Evolutionary conservation across 176 grass and related monocot species (phyloP).

Genomic region (Melocanna baccifera): DNA sequence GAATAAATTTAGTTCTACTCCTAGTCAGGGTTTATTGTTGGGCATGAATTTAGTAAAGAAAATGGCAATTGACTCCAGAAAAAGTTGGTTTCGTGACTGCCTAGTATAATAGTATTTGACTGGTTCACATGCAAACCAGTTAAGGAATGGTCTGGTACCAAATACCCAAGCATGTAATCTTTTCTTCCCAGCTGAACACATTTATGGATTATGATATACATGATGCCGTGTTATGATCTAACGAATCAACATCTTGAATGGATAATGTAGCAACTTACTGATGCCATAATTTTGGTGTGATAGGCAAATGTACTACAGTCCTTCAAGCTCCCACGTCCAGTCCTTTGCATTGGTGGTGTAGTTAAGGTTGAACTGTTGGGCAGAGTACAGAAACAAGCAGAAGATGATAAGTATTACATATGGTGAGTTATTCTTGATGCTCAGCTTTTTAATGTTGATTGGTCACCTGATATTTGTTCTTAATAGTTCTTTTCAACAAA

Average conservation of each 20-base stretch:
- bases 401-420: slow-evolving; percentile 74
- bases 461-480: background rate
- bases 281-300: slow-evolving; percentile 12
- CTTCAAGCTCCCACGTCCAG: slow-evolving; percentile 66
- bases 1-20: background rate
- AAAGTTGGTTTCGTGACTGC: background rate
- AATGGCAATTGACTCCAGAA: background rate
- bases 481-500: background rate
- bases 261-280: slow-evolving; percentile 1
- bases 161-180: background rate
- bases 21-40: background rate
- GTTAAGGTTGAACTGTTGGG: slow-evolving; percentile 76
- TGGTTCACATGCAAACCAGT: background rate
- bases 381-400: slow-evolving; percentile 57
- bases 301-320: slow-evolving; percentile 67
- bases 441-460: background rate
- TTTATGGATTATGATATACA: background rate
- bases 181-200: background rate
- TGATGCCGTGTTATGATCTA: background rate
- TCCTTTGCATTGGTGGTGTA: slow-evolving; percentile 78
- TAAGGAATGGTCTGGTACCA: background rate
- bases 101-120: background rate
- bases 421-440: slow-evolving; percentile 49
- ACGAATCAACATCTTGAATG: background rate
- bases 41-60: background rate